Evolutionary conservation across 1,284 basidiomycete genomes (phyloP), one percentile per base, ranked within the genome.

Genomic region (Melampsora americana): DNA sequence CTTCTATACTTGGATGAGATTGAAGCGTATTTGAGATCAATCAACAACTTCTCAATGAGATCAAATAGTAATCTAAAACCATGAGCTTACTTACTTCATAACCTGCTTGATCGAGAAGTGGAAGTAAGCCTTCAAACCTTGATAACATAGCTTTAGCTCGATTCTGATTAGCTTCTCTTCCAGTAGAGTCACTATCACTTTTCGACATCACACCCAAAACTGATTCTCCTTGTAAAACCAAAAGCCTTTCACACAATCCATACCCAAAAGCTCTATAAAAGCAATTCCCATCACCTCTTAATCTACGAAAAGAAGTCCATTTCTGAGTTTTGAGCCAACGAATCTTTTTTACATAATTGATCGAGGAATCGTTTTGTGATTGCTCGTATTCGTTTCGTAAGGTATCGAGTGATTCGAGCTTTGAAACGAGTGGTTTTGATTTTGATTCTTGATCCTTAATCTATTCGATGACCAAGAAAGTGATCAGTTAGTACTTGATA

Each of bases 181-280:
- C 60, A 18, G n/a, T 18, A 3, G 30, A 16, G 12, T 20, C 50
- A 53, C 23, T 23, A 5, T 20, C 50, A 53, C 50, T 53, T 5
- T 5, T 53, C 50, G 14, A 53, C 2, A 53, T 16, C 23, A 12
- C 50, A 23, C 50, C 50, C 50, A 53, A 53, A 23, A 53, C 23
- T 12, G 50, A 53, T 4, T 26, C 30, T 6, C 30, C 60, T 61
- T 61, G 5, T 3, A 18, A 16, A 26, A 61, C n/a, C 14, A 61
- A 32, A 14, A 61, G 28, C n/a, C 30, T 16, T 32, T 61, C 60
- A 32, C 60, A 61, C 16, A 28, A 26, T 18, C 23, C 60, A 32
- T 61, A 61, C 5, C 60, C 60, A 61, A 61, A 61, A 14, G 60
- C 60, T 61, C 60, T 16, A 32, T 61, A 61, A 61, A 61, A 61